A percentile compares a stretch with the other conserved stretches of the same genome.
Evolutionary conservation across 192 early-diverging fungal genomes (phyloP).

Genomic region (Glomus cerebriforme): DNA sequence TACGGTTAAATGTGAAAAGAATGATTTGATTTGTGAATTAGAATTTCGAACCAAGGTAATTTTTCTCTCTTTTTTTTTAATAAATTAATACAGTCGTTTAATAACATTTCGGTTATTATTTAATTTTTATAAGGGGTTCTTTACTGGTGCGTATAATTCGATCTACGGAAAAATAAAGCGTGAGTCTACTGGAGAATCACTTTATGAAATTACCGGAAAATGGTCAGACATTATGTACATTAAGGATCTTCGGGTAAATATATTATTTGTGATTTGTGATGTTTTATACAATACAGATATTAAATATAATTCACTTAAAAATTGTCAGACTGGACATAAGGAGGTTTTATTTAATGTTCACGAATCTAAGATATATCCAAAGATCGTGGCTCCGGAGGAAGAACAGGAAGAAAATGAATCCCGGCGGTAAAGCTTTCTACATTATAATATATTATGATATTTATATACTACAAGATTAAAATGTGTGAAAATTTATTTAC

Average conservation of each 20-base stretch:
- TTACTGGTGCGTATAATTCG: slow-evolving; percentile 74
- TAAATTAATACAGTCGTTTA: background rate
- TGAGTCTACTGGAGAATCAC: slow-evolving; percentile 68
- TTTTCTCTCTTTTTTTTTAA: slow-evolving; percentile 13
- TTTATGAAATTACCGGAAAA: slow-evolving; percentile 86
- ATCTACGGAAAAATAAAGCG: slow-evolving; percentile 83
- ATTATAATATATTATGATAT: background rate
- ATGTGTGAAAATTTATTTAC: slow-evolving; percentile 10
- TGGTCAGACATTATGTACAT: slow-evolving; percentile 80
- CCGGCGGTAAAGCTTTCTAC: slow-evolving; percentile 50
- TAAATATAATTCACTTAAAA: background rate
- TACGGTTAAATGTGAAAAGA: slow-evolving; percentile 68
- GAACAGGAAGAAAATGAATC: slow-evolving; percentile 86
- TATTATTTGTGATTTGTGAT: no score
- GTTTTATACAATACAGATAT: background rate
- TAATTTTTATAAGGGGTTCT: slow-evolving; percentile 60
- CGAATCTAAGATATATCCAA: slow-evolving; percentile 65
- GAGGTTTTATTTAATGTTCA: slow-evolving; percentile 74
- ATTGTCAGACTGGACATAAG: slow-evolving; percentile 45
- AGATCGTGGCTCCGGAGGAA: slow-evolving; percentile 64
- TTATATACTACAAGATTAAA: background rate
- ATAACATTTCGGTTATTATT: slow-evolving; percentile 16
- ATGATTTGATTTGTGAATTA: slow-evolving; percentile 77
- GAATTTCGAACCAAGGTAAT: slow-evolving; percentile 89
- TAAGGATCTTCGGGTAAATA: slow-evolving; percentile 44